Conservation (phyloP, 2,329 filamentous ascomycete species). For the Alternaria dauci region DNA sequence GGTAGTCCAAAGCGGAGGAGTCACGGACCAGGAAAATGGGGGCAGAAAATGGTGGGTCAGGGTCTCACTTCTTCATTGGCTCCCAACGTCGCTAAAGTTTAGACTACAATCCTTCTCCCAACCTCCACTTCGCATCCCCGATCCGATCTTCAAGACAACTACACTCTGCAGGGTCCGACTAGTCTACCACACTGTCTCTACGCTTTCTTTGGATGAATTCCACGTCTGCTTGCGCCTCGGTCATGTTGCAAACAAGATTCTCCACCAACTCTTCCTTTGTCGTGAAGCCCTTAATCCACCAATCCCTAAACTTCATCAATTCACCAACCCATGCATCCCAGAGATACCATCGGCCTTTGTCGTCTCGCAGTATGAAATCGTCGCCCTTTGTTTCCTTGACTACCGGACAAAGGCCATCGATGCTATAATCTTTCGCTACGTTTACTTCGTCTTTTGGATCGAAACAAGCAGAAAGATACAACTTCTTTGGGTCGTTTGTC, state of each 20-base stretch:
- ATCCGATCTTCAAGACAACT: neutral
- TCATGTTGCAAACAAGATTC: conserved; percentile 10
- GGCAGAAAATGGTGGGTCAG: conserved; percentile 25
- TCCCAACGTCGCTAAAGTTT: conserved; percentile 15
- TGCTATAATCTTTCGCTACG: conserved; percentile 14
- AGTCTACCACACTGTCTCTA: conserved; percentile 6
- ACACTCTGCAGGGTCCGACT: neutral
- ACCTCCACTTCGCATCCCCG: neutral
- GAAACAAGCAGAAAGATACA: conserved; percentile 12
- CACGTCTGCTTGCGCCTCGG: conserved; percentile 7
- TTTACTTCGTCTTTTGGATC: neutral
- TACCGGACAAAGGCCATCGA: conserved; percentile 12
- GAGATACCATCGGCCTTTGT: conserved; percentile 7
- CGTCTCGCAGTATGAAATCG: conserved; percentile 12
- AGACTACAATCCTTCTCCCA: conserved; percentile 5
- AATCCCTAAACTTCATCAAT: conserved; percentile 8
- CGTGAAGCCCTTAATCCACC: conserved; percentile 10
- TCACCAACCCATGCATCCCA: conserved; percentile 16
- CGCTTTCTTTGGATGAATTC: conserved; percentile 4
- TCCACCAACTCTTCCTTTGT: conserved; percentile 15
- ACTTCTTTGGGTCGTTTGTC: conserved; percentile 16
- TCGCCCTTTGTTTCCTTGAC: conserved; percentile 11
- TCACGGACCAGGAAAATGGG: conserved; percentile 19
- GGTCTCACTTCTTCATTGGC: conserved; percentile 19
- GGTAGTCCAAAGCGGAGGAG: conserved; percentile 17